These are phyloP conservation scores for Monosporozyma yasuniensis DNA, from an alignment of 805 yeast genomes.

Conservation along the genomic window DNA sequence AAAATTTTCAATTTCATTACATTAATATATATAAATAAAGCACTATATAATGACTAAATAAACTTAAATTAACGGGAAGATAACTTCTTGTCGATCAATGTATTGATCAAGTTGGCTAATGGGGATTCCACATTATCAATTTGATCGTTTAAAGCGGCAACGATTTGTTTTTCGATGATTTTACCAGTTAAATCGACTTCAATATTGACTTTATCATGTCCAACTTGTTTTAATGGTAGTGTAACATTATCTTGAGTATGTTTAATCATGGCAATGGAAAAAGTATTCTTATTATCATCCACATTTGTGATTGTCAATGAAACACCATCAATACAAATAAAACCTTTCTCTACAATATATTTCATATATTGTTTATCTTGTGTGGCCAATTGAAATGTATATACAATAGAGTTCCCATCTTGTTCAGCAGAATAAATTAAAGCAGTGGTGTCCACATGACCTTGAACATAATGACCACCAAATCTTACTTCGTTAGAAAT, in stretches of 20 bases:
- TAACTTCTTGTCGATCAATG: neutral
- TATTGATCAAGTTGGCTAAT: conserved; percentile 29
- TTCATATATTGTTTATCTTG: conserved; percentile 44
- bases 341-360: conserved; percentile 92
- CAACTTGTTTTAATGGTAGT: conserved; percentile 54
- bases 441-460: conserved; percentile 91
- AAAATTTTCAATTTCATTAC: neutral
- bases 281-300: conserved; percentile 44
- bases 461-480: conserved; percentile 98
- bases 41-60: too few relatives aligned
- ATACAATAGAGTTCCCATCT: conserved; percentile 72
- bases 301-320: conserved; percentile 82
- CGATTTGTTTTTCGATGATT: conserved; percentile 79
- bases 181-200: conserved; percentile 96
- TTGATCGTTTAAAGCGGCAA: conserved; percentile 45
- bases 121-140: conserved; percentile 40
- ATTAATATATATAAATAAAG: neutral
- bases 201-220: conserved; percentile 59
- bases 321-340: conserved; percentile 86
- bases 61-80: neutral
- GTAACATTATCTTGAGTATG: conserved; percentile 81
- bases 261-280: conserved; percentile 83
- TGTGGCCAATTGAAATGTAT: conserved; percentile 56
- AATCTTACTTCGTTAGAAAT: conserved; percentile 65
- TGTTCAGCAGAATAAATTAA: conserved; percentile 40